These are phyloP conservation scores for Leccinum brunneo-olivaceum DNA, from an alignment of 1,284 basidiomycete species.

Conservation along the genomic window DNA sequence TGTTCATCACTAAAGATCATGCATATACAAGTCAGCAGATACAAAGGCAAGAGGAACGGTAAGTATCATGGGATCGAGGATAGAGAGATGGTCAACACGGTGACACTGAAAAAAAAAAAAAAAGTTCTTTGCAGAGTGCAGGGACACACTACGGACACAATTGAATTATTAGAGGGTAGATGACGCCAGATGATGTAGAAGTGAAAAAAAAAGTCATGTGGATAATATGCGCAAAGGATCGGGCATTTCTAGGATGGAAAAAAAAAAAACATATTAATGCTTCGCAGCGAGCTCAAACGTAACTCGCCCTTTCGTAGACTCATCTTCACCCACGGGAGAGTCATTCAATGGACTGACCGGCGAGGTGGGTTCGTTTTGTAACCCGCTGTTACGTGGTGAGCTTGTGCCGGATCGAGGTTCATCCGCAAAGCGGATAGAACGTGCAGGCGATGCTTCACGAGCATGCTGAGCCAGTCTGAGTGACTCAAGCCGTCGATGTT, in stretches of 20 bases:
- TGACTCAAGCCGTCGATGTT: slow-evolving; percentile 29
- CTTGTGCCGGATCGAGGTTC: slow-evolving; percentile 18
- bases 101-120: slow-evolving; percentile 4
- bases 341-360: slow-evolving; percentile 5
- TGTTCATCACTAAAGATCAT: too few species aligned
- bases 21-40: slow-evolving; percentile 9
- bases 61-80: neutral
- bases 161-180: neutral
- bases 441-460: slow-evolving; percentile 27
- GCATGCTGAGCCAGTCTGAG: slow-evolving; percentile 15
- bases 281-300: slow-evolving; percentile 17
- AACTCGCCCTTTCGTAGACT: slow-evolving; percentile 13
- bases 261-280: slow-evolving; percentile 1
- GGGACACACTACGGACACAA: slow-evolving; percentile 12
- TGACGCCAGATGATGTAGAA: neutral
- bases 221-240: neutral
- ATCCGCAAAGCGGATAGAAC: slow-evolving; percentile 29
- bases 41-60: slow-evolving; percentile 1
- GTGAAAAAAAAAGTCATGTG: neutral
- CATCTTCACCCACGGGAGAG: slow-evolving; percentile 15
- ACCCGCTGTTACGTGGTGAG: slow-evolving; percentile 16
- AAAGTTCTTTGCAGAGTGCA: neutral
- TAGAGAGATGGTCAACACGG: neutral
- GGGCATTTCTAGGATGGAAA: neutral
- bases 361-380: slow-evolving; percentile 18